phyloP scores from a whole-genome alignment of 805 yeast species.

The Metschnikowia peoriensis region DNA sequence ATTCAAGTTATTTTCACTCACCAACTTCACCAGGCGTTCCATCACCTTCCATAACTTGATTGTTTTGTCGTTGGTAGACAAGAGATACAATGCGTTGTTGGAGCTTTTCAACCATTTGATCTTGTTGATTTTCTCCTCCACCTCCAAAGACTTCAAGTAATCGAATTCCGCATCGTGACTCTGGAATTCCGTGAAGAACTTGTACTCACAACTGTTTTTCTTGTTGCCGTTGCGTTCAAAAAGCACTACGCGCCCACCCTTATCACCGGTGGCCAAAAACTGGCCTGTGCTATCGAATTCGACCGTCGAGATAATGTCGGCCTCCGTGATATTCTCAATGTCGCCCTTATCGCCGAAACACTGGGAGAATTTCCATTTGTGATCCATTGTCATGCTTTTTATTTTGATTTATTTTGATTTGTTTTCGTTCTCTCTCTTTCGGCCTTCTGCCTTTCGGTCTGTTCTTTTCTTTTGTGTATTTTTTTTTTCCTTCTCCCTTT shows the following conservation, averaged over 20 bases:
- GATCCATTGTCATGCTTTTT: slow-evolving; percentile 26
- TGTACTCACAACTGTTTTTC: slow-evolving; percentile 75
- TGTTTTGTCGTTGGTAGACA: slow-evolving; percentile 96
- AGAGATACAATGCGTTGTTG: slow-evolving; percentile 84
- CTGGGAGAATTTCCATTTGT: slow-evolving; percentile 83
- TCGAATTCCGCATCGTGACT: slow-evolving; percentile 98
- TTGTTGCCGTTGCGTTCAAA: slow-evolving; percentile 82
- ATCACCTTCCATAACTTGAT: slow-evolving; percentile 95
- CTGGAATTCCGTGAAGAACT: slow-evolving; percentile 95
- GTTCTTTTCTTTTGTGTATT: no score
- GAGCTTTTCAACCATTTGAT: slow-evolving; percentile 92
- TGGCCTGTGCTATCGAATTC: slow-evolving; percentile 96
- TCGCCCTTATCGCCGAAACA: slow-evolving; percentile 99
- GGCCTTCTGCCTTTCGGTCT: no score
- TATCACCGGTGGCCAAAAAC: slow-evolving; percentile 95
- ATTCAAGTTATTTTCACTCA: slow-evolving; percentile 78
- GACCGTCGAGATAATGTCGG: slow-evolving; percentile 95
- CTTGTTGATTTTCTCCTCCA: slow-evolving; percentile 96
- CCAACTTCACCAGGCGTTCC: slow-evolving; percentile 89
- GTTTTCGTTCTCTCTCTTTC: no score
- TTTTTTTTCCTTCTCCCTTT: no score
- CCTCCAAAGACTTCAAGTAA: slow-evolving; percentile 90
- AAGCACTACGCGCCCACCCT: slow-evolving; percentile 95
- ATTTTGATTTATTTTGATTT: no score
- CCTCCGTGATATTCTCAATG: slow-evolving; percentile 91